Conservation (phyloP, 495 filamentous ascomycete genomes). For the Aspergillus homomorphus region DNA sequence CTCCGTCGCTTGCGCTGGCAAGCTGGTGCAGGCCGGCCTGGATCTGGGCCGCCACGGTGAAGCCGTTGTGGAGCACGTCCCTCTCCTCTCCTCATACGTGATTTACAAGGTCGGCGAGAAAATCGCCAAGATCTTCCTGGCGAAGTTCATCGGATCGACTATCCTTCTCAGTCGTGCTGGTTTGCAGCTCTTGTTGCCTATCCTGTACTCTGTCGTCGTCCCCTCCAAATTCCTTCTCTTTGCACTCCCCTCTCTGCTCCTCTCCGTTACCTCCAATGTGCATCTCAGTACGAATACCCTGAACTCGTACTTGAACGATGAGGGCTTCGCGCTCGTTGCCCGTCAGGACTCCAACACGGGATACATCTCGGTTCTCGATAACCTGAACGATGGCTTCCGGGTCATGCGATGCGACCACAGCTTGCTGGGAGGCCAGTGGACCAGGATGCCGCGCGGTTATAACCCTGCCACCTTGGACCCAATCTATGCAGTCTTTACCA, state of each 20-base stretch:
- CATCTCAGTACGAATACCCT: slow-evolving; percentile 61
- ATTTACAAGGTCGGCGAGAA: slow-evolving; percentile 61
- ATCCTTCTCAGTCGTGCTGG: slow-evolving; percentile 67
- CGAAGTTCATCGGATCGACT: slow-evolving; percentile 56
- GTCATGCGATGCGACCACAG: slow-evolving; percentile 93
- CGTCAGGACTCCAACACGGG: slow-evolving; percentile 83
- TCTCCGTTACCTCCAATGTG: slow-evolving; percentile 66
- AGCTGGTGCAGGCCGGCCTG: slow-evolving; percentile 54
- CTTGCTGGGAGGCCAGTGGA: slow-evolving; percentile 92
- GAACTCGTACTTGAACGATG: slow-evolving; percentile 57
- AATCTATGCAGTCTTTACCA: slow-evolving; percentile 88
- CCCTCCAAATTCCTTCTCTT: slow-evolving; percentile 65
- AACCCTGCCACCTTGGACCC: slow-evolving; percentile 66
- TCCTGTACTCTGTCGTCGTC: slow-evolving; percentile 58
- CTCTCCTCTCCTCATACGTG: slow-evolving; percentile 59
- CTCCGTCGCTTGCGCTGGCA: slow-evolving; percentile 61
- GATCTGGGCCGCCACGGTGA: slow-evolving; percentile 56
- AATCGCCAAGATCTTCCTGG: slow-evolving; percentile 46
- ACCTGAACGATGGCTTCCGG: slow-evolving; percentile 63
- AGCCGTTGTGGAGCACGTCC: slow-evolving; percentile 52
- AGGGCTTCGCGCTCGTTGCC: slow-evolving; percentile 61
- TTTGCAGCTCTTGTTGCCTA: slow-evolving; percentile 63
- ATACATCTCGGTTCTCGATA: slow-evolving; percentile 87
- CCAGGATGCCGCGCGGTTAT: slow-evolving; percentile 28
- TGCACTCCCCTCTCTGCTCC: slow-evolving; percentile 65